Conservation (phyloP, 2,329 filamentous ascomycete genomes). For the Byssothecium circinans region DNA sequence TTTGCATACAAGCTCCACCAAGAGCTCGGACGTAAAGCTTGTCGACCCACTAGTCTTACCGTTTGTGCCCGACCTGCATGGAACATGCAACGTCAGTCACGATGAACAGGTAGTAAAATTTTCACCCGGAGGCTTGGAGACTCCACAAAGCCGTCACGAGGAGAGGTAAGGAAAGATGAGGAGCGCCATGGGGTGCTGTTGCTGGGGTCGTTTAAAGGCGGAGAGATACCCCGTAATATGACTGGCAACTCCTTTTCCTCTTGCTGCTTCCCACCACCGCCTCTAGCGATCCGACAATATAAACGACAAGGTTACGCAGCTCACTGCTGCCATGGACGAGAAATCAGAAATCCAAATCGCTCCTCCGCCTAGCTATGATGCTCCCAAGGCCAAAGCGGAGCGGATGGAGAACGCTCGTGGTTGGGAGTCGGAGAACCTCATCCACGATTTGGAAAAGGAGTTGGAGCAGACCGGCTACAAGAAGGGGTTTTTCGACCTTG, state of each 20-base stretch:
- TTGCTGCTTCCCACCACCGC: slow-evolving; percentile 8
- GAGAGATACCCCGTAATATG: not conserved
- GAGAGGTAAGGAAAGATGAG: slow-evolving; percentile 8
- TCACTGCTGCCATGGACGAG: slow-evolving; percentile 12
- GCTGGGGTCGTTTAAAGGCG: slow-evolving; percentile 14
- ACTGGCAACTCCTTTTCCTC: slow-evolving; percentile 4
- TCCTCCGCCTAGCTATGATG: slow-evolving; percentile 23
- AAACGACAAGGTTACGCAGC: slow-evolving; percentile 28
- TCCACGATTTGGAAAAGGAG: slow-evolving; percentile 46
- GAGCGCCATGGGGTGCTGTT: slow-evolving; percentile 25
- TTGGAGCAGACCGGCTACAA: slow-evolving; percentile 40
- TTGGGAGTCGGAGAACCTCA: slow-evolving; percentile 50
- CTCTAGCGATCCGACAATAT: slow-evolving; percentile 17
- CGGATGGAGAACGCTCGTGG: slow-evolving; percentile 38
- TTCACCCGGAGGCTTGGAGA: slow-evolving; percentile 25
- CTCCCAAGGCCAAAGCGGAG: slow-evolving; percentile 35
- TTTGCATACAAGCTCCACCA: slow-evolving; percentile 23
- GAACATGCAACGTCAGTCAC: slow-evolving; percentile 21
- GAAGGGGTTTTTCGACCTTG: slow-evolving; percentile 54
- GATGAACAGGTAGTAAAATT: slow-evolving; percentile 22
- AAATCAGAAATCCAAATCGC: slow-evolving; percentile 26
- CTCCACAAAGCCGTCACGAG: slow-evolving; percentile 24
- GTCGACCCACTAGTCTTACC: slow-evolving; percentile 20
- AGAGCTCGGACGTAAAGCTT: slow-evolving; percentile 33
- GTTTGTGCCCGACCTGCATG: slow-evolving; percentile 15